Evolutionary conservation across 2,329 filamentous ascomycete species (phyloP).

Genomic region (Passalora sequoiae): DNA sequence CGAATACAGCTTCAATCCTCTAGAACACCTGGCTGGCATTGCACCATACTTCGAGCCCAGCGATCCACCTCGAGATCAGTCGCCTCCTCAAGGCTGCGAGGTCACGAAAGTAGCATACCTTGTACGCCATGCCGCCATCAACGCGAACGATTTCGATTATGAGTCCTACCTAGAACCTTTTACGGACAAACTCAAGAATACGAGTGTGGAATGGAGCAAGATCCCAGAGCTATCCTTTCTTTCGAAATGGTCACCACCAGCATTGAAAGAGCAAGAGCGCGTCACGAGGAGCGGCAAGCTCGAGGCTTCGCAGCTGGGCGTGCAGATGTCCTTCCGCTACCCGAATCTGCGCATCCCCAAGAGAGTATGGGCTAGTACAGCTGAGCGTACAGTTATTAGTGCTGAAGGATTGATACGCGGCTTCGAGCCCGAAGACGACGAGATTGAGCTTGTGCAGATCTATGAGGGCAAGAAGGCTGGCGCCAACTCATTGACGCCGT

Average conservation of each 20-base stretch:
- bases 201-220: conserved; percentile 54
- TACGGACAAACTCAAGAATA: conserved; percentile 54
- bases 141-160: conserved; percentile 50
- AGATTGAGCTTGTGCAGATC: conserved; percentile 52
- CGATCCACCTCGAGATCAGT: conserved; percentile 44
- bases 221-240: conserved; percentile 55
- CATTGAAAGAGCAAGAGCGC: conserved; percentile 52
- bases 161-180: conserved; percentile 50
- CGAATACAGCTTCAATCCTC: conserved; percentile 43
- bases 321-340: conserved; percentile 56
- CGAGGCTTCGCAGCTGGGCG: conserved; percentile 56
- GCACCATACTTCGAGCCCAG: conserved; percentile 48
- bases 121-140: conserved; percentile 49
- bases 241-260: conserved; percentile 51
- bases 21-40: conserved; percentile 48
- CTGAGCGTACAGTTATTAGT: conserved; percentile 56
- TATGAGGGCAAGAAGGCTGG: conserved; percentile 54
- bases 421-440: conserved; percentile 49
- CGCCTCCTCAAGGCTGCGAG: conserved; percentile 48
- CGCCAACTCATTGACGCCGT: conserved; percentile 59
- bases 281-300: conserved; percentile 58
- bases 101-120: conserved; percentile 48
- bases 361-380: conserved; percentile 58
- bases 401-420: conserved; percentile 56
- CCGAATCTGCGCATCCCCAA: conserved; percentile 49